A percentile compares a stretch with the other conserved stretches of the same genome.
Evolutionary conservation across 768 basidiomycete genomes (phyloP).

Genomic region (Hypsizygus marmoreus): DNA sequence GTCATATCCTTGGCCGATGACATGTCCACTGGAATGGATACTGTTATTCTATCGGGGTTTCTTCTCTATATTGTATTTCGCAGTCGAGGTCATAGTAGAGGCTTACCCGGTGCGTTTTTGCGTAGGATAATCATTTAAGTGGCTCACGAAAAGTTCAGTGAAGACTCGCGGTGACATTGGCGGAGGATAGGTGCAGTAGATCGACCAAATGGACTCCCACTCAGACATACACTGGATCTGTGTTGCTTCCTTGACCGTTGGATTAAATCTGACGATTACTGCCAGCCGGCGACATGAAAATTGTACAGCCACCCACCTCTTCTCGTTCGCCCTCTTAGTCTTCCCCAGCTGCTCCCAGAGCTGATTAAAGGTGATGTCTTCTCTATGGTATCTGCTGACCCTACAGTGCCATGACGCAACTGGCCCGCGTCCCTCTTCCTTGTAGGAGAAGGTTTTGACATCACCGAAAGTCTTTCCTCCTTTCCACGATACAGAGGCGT

Average conservation of each 20-base stretch:
- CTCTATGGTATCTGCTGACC: constrained; percentile 45
- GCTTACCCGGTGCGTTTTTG: constrained; percentile 47
- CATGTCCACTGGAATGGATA: constrained; percentile 61
- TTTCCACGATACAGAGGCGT: constrained; percentile 51
- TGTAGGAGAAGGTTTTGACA: constrained; percentile 44
- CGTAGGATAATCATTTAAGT: constrained; percentile 41
- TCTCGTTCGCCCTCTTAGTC: constrained; percentile 56
- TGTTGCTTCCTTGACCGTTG: constrained; percentile 53
- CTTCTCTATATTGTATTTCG: background rate
- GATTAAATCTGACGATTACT: constrained; percentile 46
- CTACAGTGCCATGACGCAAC: constrained; percentile 51
- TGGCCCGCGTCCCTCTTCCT: constrained; percentile 34
- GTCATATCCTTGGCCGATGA: constrained; percentile 42
- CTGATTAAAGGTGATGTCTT: constrained; percentile 57
- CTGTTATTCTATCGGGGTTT: constrained; percentile 24
- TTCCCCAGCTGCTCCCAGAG: constrained; percentile 59
- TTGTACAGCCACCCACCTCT: constrained; percentile 38
- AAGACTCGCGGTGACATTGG: constrained; percentile 64
- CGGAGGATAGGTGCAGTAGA: constrained; percentile 56
- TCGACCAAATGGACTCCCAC: constrained; percentile 57
- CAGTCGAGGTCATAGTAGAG: background rate
- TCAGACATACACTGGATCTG: constrained; percentile 54
- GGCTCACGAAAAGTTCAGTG: constrained; percentile 54
- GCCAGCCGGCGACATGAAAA: background rate
- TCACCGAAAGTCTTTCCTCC: constrained; percentile 45